Base-by-base conservation (phyloP, 352 stramenopile species). In the Pythium folliculosum region DNA sequence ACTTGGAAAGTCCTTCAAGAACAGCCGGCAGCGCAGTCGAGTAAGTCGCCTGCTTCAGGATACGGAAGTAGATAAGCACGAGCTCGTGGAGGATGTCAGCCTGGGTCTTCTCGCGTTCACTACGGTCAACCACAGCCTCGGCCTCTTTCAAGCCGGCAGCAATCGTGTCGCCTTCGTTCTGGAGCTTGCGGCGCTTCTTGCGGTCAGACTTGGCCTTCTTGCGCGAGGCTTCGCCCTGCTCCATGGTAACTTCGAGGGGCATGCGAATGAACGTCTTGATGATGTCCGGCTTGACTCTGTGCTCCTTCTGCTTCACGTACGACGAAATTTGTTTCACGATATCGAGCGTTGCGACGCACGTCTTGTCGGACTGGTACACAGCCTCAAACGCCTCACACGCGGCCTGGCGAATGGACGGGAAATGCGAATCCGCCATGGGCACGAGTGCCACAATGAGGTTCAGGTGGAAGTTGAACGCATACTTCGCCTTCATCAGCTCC, bases 61-160 rank as follows among this genome's bases (percentile, higher is more conserved):
- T 97, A 22, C 95, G 92, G 77, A 99, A 99, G 80, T 98, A 99
- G 38, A 97, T 97, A 8, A 99, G 78, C 63, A 97, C 96, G 9
- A 99, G 80, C 67, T 96, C 84, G 77, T 99, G 91, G 38, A 99
- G 73, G 53, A 97, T 98, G 52, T 99, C 94, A 13, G 89, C 92
- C 70, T 99, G 96, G 49, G 90, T 97, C 69, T 96, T 95, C n/a
- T 96, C 92, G 23, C 96, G 82, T 57, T 97, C 81, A 44, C 91
- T 83, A 59, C 94, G 94, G 65, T 98, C 95, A 22, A 98, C 94
- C 44, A 92, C 90, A 47, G 94, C 95, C 60, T 98, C 94, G 23
- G 95, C 92, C 70, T 99, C 96, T 72, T 98, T 98, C 22, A 99
- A 78, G 35, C 97, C 94, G 1, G 86, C 75, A 40, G 95, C 92